Evolutionary conservation across 75 land plant genomes (phyloP), one percentile per base, ranked within the genome.

Genomic region (Sequoia sempervirens): DNA sequence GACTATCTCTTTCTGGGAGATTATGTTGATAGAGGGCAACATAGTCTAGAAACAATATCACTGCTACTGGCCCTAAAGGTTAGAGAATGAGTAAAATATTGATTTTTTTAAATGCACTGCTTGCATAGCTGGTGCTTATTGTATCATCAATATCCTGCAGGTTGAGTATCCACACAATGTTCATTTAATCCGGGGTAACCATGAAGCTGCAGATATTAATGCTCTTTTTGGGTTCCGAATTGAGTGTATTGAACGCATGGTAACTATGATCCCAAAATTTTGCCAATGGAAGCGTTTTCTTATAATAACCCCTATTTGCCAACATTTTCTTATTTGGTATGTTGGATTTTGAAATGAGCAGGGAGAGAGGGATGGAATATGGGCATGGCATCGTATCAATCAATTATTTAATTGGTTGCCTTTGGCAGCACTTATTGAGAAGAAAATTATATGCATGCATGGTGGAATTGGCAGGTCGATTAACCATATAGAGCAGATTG

Each of bases 161-260:
- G 93, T 96, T 89, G 99, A 97, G 84, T 90, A 97, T 90, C 92
- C 96, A 36, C 89, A 88, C 53, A 96, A 97, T 89, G 94, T 97
- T 75, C 99, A 97, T 91, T 88, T 97, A 82, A 97, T 97, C 58
- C 93, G 99, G 82, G 99, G 99, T 56, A 97, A 97, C 74, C 99
- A 97, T 89, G 99, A 97, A 84, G 99, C 99, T 88, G 96, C 99
- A 50, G 99, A 97, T 89, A 97, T 97, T 66, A 97, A 97, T 92
- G 99, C 99, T 4, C 89, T 97, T 72, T 97, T 97, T 91, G 99
- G 99, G 30, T 97, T 97, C 79, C 89, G 99, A 45, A 96, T 94
- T 82, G 99, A 97, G 87, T 97, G 99, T 89, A 97, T 97, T 84
- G 99, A 97, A 84, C 95, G 99, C 64, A 94, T 97, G 99, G 99